Percentiles rank a stretch among this genome's conserved stretches.
These are phyloP conservation scores for Ogataea saltuana DNA, from an alignment of 805 yeast species.

Conservation along the genomic window DNA sequence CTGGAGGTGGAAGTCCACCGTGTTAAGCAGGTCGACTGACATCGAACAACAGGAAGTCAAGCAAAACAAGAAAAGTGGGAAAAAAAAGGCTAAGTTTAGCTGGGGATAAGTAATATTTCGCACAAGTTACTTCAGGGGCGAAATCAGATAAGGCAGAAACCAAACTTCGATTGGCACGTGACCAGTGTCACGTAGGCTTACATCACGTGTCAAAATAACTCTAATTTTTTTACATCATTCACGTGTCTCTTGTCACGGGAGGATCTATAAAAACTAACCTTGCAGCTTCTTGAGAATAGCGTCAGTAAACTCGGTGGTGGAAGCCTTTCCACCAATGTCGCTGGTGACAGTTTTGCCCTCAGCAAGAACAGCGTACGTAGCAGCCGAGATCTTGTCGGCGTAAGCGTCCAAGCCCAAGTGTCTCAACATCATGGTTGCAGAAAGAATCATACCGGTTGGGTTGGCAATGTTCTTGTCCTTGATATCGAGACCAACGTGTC, in stretches of 20 bases:
- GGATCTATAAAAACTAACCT: slow-evolving; percentile 18
- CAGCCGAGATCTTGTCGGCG: slow-evolving; percentile 85
- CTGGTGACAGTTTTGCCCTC: slow-evolving; percentile 84
- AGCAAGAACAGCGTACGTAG: slow-evolving; percentile 85
- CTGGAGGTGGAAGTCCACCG: slow-evolving; percentile 47
- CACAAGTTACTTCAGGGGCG: no score
- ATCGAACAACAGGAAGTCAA: slow-evolving; percentile 1
- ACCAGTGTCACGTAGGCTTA: not conserved
- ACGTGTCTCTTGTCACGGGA: slow-evolving; percentile 1
- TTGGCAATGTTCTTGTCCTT: slow-evolving; percentile 93
- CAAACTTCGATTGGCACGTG: not conserved
- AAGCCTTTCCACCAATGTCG: slow-evolving; percentile 87
- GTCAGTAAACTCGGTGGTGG: slow-evolving; percentile 92
- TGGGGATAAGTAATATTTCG: no score
- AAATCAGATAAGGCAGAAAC: not conserved
- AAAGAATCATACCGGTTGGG: slow-evolving; percentile 96
- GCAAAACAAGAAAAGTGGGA: no score
- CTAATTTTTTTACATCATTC: no score
- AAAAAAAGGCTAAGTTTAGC: no score
- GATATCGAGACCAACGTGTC: slow-evolving; percentile 98
- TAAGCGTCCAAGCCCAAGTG: slow-evolving; percentile 85
- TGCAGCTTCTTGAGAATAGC: slow-evolving; percentile 79
- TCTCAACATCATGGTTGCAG: slow-evolving; percentile 89
- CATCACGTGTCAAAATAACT: no score
- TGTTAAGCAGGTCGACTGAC: slow-evolving; percentile 19